Evolutionary conservation across 345 rosid species (phyloP).

Genomic region (Arabis alpina): DNA sequence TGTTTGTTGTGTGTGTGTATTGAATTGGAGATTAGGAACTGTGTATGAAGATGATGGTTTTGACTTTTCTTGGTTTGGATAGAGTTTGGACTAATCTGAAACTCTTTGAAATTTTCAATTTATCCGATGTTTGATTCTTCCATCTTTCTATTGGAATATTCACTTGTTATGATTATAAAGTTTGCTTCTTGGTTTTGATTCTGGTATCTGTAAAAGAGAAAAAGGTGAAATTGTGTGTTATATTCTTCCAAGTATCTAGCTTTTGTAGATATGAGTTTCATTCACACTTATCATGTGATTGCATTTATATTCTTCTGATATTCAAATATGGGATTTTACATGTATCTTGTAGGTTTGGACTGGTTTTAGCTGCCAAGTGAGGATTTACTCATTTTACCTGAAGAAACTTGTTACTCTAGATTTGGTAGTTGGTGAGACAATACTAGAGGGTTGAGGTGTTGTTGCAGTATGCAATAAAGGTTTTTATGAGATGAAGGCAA

Average conservation of each 20-base stretch:
- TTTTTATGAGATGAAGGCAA: slow-evolving; percentile 39
- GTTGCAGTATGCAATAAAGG: slow-evolving; percentile 34
- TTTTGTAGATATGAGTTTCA: slow-evolving; percentile 16
- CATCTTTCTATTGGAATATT: background rate
- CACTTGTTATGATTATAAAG: slow-evolving; percentile 9
- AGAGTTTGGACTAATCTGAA: background rate
- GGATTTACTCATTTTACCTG: background rate
- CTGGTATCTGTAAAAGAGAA: background rate
- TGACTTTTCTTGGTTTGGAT: slow-evolving; percentile 34
- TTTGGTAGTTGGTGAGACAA: background rate
- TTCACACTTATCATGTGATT: slow-evolving; percentile 15
- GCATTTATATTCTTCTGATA: slow-evolving; percentile 24
- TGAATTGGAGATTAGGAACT: slow-evolving; percentile 13
- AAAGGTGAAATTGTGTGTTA: background rate
- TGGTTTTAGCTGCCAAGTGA: slow-evolving; percentile 24
- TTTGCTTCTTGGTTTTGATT: background rate
- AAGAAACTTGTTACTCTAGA: slow-evolving; percentile 18
- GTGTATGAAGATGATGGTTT: slow-evolving; percentile 10
- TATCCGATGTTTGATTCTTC: slow-evolving; percentile 18
- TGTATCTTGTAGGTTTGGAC: slow-evolving; percentile 29
- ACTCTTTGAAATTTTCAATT: slow-evolving; percentile 23
- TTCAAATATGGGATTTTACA: background rate
- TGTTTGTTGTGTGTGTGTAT: too few relatives aligned
- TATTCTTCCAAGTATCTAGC: background rate
- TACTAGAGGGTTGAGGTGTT: slow-evolving; percentile 27